Base-by-base conservation (phyloP, 768 basidiomycete genomes). In the Mycena vitilis region DNA sequence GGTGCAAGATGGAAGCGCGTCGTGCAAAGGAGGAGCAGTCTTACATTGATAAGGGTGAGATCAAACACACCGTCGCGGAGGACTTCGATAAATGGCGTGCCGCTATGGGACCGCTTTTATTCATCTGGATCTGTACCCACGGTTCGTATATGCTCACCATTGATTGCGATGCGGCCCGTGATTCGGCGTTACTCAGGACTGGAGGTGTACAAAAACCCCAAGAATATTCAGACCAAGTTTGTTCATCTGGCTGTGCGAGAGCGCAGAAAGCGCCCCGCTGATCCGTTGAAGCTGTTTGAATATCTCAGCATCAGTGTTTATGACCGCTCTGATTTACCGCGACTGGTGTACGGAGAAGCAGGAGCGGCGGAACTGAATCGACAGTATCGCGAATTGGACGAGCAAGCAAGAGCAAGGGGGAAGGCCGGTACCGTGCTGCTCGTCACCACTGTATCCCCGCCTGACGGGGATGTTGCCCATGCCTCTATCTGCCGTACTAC, bases 61-160 rank as follows among this genome's bases (percentile, higher is more conserved):
- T 59, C 30, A 2, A 38, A 9, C 23, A 16, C 11, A 25, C 30
- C 16, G 25, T 59, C 5, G 57, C 57, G 8, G 49, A 40, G 15
- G 49, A 61, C 38, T 61, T 52, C 40, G 48, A 61, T 18, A 36
- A 48, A 13, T 61, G 60, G 60, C 38, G 36, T 22, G 22, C 22
- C 22, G 60, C 49, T 2, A 52, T 61, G 60, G 60, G 60, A 11
- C 37, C 60, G 11, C n/a, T 25, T 1, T 34, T 61, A 23, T 52
- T 52, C 49, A 61, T 40, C 22, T 40, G 49, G 48, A 52, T 42
- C 22, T 61, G 60, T 22, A 49, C 52, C 6, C 36, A 61, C 7
- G 60, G 60, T 52, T 20, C 11, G 60, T 36, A 38, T 48, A 6
- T 42, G 22, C 4, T 20, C 20, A 15, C 30, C 42, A 20, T 30